Conservation (phyloP, 805 yeast genomes). For the Isabelozyma pseudorhagii region DNA sequence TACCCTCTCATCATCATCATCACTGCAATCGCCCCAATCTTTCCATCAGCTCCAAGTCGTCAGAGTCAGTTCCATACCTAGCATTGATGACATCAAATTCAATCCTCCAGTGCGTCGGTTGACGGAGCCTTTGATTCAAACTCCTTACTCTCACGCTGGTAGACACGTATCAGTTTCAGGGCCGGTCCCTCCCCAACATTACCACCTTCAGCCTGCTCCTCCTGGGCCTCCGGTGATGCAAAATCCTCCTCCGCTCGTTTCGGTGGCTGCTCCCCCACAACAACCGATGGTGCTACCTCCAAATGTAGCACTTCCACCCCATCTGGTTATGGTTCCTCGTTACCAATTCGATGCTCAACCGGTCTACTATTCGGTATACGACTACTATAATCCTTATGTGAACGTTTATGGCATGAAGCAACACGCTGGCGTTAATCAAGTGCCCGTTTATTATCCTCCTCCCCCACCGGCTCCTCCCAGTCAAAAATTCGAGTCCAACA, state of each 20-base stretch:
- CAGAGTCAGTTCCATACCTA: background rate
- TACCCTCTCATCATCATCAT: slow-evolving; percentile 3
- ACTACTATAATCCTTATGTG: background rate
- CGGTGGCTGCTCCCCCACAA: background rate
- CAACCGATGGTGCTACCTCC: slow-evolving; percentile 2
- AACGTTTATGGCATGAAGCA: slow-evolving; percentile 1
- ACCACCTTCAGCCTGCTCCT: slow-evolving; percentile 1
- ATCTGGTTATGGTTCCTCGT: background rate
- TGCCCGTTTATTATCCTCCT: background rate
- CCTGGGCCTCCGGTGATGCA: background rate
- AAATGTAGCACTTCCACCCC: slow-evolving; percentile 3
- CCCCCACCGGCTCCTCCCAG: background rate
- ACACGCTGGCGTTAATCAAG: background rate
- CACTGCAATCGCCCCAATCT: slow-evolving; percentile 4
- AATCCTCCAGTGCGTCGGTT: slow-evolving; percentile 10
- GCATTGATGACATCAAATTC: background rate
- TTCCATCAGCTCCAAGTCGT: background rate
- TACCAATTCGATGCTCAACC: slow-evolving; percentile 5
- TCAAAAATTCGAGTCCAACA: slow-evolving; percentile 18
- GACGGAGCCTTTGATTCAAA: slow-evolving; percentile 10
- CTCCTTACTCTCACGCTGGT: background rate
- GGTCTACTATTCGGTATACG: slow-evolving; percentile 3
- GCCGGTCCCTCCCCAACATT: background rate
- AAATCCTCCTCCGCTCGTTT: background rate
- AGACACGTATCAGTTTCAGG: slow-evolving; percentile 1